Evolutionary conservation across 495 filamentous ascomycete species (phyloP), one percentile per base, ranked within the genome.

Genomic region (Venustampulla echinocandica): DNA sequence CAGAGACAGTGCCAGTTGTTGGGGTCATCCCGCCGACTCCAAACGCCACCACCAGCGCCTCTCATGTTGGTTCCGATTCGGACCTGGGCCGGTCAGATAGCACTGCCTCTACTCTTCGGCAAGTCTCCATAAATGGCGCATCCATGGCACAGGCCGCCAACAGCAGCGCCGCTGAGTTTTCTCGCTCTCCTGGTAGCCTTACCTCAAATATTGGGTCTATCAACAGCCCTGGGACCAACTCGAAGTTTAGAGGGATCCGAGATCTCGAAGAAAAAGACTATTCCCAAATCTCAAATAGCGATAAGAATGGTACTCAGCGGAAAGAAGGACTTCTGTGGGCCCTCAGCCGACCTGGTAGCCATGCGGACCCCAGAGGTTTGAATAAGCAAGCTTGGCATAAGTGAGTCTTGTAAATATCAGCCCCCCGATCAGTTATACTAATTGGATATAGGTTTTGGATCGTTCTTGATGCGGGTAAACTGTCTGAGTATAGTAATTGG

Each of bases 341-440:
- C 28, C 67, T 96, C 14, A 96, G 87, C 52, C 78, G 87, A 52
- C 93, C 92, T 5, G 92, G 90, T 3, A 92, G 87, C 34, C 92
- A 97, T 64, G 88, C 86, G 11, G 92, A 99, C 61, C 93, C 93
- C 2, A 87, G 90, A 54, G 87, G 85, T 5, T 73, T 98, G 42
- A 96, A 95, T 59, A 95, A 97, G 57, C 87, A 92, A 62, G 90
- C 87, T 43, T 98, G 92, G 93, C 92, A 99, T 59, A 99, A 99
- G 90, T 98, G 80, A 62, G 84, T 77, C 7, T 27, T 32, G n/a
- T 1, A 18, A 36, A 32, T 23, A n/a, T 34, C 17, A 9, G 4
- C 10, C 3, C 1, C 44, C 10, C 11, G 25, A 11, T 14, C 10
- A 35, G 27, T 30, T 20, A 10, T 27, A 38, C 44, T 57, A 42